Conservation (phyloP, 768 basidiomycete species). For the Russula foetens region DNA sequence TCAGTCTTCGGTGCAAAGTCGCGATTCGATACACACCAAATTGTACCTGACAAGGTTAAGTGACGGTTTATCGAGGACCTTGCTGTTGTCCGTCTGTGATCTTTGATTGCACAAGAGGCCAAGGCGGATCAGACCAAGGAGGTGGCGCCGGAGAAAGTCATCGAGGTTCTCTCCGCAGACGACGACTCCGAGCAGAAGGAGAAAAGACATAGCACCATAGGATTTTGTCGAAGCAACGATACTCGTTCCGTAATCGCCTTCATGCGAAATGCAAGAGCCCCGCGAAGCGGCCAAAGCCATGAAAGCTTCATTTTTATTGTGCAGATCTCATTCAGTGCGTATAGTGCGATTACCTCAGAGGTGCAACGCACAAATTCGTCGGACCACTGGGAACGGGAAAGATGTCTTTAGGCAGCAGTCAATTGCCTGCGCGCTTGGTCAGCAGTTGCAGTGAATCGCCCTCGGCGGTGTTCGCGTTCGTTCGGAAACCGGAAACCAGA, state of each 20-base stretch:
- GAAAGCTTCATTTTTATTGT: slow-evolving; percentile 60
- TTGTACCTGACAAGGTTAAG: slow-evolving; percentile 89
- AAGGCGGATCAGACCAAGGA: slow-evolving; percentile 16
- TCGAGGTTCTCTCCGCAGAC: slow-evolving; percentile 14
- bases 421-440: slow-evolving; percentile 69
- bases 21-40: slow-evolving; percentile 87
- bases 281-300: slow-evolving; percentile 33
- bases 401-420: slow-evolving; percentile 84
- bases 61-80: slow-evolving; percentile 87
- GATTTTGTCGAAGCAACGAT: not conserved
- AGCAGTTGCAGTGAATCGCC: slow-evolving; percentile 89
- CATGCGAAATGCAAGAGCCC: slow-evolving; percentile 9
- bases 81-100: slow-evolving; percentile 62
- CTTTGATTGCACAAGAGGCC: too few species aligned
- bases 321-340: not conserved
- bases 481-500: too few species aligned
- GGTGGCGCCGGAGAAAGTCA: slow-evolving; percentile 16
- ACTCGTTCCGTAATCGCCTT: not conserved
- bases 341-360: not conserved
- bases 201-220: slow-evolving; percentile 7
- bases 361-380: slow-evolving; percentile 47
- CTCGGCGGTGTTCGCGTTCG: slow-evolving; percentile 88
- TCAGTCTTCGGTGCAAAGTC: slow-evolving; percentile 64
- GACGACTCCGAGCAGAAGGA: slow-evolving; percentile 1
- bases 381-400: too few species aligned